Evolutionary conservation across 345 rosid species (phyloP).

Genomic region (Viola odorata): DNA sequence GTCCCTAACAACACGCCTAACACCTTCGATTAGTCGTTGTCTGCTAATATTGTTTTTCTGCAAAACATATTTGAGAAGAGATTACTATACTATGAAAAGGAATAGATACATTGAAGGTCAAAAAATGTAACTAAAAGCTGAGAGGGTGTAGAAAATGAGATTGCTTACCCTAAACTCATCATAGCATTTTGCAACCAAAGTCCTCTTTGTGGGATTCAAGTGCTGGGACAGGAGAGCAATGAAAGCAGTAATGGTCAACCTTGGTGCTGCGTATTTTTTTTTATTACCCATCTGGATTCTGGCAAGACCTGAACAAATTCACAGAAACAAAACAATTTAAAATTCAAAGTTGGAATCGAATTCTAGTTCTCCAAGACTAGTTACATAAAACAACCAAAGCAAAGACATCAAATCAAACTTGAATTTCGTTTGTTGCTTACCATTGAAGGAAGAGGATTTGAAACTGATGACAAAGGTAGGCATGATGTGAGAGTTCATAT

Average conservation of each 20-base stretch:
- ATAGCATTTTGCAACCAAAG: not conserved
- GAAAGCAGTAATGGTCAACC: slow-evolving; percentile 7
- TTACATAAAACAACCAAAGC: not conserved
- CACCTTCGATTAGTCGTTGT: not conserved
- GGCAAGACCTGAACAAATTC: not conserved
- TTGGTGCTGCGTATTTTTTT: not conserved
- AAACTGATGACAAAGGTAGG: slow-evolving; percentile 22
- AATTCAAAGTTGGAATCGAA: not conserved
- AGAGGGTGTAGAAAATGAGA: not conserved
- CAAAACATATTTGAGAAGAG: not conserved
- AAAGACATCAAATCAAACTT: not conserved
- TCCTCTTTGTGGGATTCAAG: slow-evolving; percentile 10
- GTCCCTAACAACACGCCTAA: slow-evolving; percentile 9
- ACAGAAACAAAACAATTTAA: not conserved
- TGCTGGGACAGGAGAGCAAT: slow-evolving; percentile 7
- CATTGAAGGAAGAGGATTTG: slow-evolving; percentile 6
- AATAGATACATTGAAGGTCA: not conserved
- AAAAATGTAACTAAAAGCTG: not conserved
- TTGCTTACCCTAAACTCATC: slow-evolving; percentile 17
- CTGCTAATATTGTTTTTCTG: slow-evolving; percentile 12
- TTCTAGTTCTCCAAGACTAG: too few relatives aligned
- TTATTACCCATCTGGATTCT: not conserved
- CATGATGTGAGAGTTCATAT: slow-evolving; percentile 22
- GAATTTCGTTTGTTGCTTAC: not conserved
- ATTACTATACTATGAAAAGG: not conserved